These are phyloP conservation scores for Beauveria sp. DNA, from an alignment of 2,329 filamentous ascomycete species.

Conservation along the genomic window DNA sequence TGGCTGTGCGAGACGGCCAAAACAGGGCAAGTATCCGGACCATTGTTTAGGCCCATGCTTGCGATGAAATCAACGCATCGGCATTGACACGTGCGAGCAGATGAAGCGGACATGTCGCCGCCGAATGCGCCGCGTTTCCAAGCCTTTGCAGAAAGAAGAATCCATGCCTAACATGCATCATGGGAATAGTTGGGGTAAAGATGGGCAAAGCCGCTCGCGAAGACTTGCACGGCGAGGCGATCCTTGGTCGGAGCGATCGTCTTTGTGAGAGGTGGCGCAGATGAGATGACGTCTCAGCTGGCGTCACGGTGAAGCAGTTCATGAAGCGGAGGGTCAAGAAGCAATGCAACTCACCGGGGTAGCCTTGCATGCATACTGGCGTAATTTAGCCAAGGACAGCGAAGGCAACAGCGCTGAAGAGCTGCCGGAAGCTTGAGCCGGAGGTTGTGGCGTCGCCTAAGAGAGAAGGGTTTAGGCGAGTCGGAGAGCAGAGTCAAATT, in stretches of 20 bases:
- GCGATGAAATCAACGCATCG: neutral
- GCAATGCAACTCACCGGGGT: slow-evolving; percentile 1
- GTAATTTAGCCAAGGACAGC: slow-evolving; percentile 3
- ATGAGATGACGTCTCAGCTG: neutral
- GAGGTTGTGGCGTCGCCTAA: neutral
- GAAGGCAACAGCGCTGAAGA: neutral
- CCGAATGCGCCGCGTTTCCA: neutral
- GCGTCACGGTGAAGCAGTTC: slow-evolving; percentile 3
- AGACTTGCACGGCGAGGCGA: neutral
- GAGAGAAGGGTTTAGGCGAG: neutral
- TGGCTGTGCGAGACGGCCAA: too few relatives aligned
- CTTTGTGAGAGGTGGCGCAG: neutral
- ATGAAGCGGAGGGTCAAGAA: neutral
- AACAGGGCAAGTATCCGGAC: too few relatives aligned
- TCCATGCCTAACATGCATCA: neutral
- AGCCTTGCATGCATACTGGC: slow-evolving; percentile 3
- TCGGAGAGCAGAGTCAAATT: slow-evolving; percentile 1
- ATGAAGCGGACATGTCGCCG: neutral
- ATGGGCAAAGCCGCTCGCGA: neutral
- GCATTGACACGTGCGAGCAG: neutral
- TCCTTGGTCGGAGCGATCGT: neutral
- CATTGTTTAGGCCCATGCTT: too few relatives aligned
- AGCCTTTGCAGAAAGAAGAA: neutral
- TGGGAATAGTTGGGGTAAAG: neutral
- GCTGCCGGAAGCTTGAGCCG: neutral